Evolutionary conservation across 768 basidiomycete species (phyloP).

Genomic region (Psilocybe azurescens): DNA sequence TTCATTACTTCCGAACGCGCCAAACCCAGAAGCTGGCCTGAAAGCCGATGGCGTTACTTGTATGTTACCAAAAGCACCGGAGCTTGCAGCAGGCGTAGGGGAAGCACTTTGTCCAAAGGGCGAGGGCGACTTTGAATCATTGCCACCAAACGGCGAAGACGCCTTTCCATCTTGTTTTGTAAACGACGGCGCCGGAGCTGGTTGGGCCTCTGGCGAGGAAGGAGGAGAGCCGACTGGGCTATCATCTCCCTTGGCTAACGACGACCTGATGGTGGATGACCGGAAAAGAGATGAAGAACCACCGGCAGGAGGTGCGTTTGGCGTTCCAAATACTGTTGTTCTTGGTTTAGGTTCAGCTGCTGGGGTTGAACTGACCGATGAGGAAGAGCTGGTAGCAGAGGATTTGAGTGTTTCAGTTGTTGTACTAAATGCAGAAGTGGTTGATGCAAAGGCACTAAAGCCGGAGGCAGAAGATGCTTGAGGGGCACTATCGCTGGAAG

Average conservation of each 20-base stretch:
- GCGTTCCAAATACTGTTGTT: slow-evolving; percentile 25
- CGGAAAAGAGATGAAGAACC: background rate
- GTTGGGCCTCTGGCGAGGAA: slow-evolving; percentile 31
- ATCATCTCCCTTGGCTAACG: background rate
- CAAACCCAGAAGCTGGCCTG: slow-evolving; percentile 48
- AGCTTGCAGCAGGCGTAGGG: slow-evolving; percentile 17
- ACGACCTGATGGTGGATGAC: background rate
- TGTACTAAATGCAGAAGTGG: background rate
- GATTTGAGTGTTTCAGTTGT: background rate
- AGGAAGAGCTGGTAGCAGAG: too few relatives aligned
- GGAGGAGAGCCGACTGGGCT: slow-evolving; percentile 22
- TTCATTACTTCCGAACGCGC: slow-evolving; percentile 50
- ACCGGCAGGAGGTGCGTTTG: slow-evolving; percentile 3
- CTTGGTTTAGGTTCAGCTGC: slow-evolving; percentile 8
- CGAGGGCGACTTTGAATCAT: background rate
- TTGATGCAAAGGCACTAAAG: background rate
- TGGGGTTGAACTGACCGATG: background rate
- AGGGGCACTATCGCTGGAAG: background rate
- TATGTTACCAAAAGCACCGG: slow-evolving; percentile 36
- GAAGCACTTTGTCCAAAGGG: slow-evolving; percentile 2
- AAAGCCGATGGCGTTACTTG: slow-evolving; percentile 34
- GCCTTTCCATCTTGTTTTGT: slow-evolving; percentile 3
- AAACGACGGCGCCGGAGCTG: slow-evolving; percentile 6
- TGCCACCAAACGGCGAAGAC: background rate
- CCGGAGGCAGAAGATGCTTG: background rate